phyloP scores from a whole-genome alignment of 2,329 filamentous ascomycete species.

The Trichophyton equinum region DNA sequence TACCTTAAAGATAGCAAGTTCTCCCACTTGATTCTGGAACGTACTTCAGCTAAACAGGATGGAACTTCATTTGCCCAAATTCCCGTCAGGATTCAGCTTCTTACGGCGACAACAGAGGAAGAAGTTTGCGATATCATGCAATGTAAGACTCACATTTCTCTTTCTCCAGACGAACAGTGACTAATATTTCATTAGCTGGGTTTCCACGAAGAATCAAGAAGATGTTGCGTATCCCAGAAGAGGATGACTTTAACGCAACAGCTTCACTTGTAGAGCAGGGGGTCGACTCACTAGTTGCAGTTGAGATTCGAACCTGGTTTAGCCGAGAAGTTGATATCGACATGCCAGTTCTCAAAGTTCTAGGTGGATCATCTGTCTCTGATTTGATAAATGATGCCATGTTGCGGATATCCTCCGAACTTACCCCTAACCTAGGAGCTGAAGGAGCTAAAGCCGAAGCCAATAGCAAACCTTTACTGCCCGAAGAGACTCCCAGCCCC shows the following conservation, averaged over 20 bases:
- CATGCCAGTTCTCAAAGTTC: constrained; percentile 12
- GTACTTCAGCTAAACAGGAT: neutral
- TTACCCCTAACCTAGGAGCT: neutral
- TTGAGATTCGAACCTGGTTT: constrained; percentile 14
- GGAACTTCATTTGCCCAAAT: constrained; percentile 1
- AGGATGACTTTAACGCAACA: constrained; percentile 17
- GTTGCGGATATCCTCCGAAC: neutral
- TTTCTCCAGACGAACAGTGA: neutral
- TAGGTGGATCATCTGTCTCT: constrained; percentile 6
- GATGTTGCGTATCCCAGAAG: constrained; percentile 22
- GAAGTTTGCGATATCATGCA: neutral
- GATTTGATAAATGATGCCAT: constrained; percentile 8
- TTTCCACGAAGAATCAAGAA: constrained; percentile 2
- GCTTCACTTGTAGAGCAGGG: constrained; percentile 6
- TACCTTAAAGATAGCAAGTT: neutral
- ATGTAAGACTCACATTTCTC: neutral
- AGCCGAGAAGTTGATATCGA: constrained; percentile 11
- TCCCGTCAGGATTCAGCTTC: neutral
- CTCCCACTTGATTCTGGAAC: neutral
- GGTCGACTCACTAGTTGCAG: constrained; percentile 13
- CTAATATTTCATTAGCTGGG: constrained; percentile 4
- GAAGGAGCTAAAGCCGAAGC: neutral
- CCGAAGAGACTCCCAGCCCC: neutral
- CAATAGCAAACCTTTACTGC: neutral
- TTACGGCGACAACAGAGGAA: neutral